Evolutionary conservation across 768 basidiomycete genomes (phyloP).

Genomic region (Paxillus rubicundulus): DNA sequence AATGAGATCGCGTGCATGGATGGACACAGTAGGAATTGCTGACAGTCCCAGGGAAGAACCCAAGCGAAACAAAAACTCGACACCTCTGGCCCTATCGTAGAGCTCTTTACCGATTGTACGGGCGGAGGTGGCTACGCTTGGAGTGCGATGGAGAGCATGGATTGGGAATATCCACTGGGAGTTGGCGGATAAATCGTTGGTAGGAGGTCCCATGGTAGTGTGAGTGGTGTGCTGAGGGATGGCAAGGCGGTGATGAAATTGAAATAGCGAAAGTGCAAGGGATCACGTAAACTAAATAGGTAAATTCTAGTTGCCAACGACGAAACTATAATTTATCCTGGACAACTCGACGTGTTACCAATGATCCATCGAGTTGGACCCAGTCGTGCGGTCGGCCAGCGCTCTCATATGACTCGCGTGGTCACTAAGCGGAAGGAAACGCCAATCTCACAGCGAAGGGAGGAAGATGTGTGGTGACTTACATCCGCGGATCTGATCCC

Average conservation of each 20-base stretch:
- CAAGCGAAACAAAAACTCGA: constrained; percentile 83
- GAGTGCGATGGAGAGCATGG: constrained; percentile 55
- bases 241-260: no score
- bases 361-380: no score
- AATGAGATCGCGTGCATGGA: constrained; percentile 12
- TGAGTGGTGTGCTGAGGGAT: not conserved
- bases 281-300: no score
- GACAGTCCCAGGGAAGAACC: constrained; percentile 77
- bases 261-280: no score
- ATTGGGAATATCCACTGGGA: constrained; percentile 75
- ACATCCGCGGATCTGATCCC: constrained; percentile 32
- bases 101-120: constrained; percentile 61
- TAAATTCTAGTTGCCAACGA: no score
- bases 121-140: constrained; percentile 48
- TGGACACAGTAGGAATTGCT: constrained; percentile 32
- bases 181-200: constrained; percentile 26
- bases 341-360: no score
- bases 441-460: constrained; percentile 21
- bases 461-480: constrained; percentile 17
- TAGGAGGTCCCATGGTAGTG: constrained; percentile 20
- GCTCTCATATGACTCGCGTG: constrained; percentile 1
- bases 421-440: constrained; percentile 6
- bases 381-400: not conserved
- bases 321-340: no score
- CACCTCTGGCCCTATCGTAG: constrained; percentile 75